phyloP scores from a whole-genome alignment of 345 rosid species.

The Euclidium syriacum region DNA sequence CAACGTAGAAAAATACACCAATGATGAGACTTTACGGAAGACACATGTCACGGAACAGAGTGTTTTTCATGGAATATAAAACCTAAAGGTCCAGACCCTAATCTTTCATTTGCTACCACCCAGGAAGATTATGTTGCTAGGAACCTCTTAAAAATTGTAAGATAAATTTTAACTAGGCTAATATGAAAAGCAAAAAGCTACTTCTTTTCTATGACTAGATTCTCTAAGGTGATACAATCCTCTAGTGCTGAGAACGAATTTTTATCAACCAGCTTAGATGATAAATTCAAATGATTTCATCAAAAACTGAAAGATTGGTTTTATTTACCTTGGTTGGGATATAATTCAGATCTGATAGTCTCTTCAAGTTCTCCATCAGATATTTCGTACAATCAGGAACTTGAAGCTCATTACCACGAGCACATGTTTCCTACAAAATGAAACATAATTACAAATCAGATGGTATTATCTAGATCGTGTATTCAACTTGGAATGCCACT shows the following conservation, averaged over 20 bases:
- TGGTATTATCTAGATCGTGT: background rate
- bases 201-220: background rate
- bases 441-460: background rate
- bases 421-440: conserved; percentile 67
- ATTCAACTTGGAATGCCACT: background rate
- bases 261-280: background rate
- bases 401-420: conserved; percentile 82
- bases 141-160: background rate
- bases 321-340: conserved; percentile 80
- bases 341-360: conserved; percentile 74
- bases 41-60: background rate
- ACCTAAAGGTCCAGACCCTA: background rate
- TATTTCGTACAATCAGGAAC: conserved; percentile 89
- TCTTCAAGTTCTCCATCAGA: conserved; percentile 90
- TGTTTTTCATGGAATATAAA: background rate
- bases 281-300: background rate
- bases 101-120: background rate
- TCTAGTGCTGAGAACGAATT: background rate
- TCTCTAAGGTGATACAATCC: background rate
- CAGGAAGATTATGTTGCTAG: background rate
- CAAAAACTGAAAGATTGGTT: background rate
- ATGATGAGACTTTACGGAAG: background rate
- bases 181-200: background rate
- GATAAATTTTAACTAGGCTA: background rate
- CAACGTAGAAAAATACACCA: background rate